Evolutionary conservation across 202 grass and related monocot species (phyloP), one percentile per base, ranked within the genome.

Genomic region (Schoenoplectus triqueter): DNA sequence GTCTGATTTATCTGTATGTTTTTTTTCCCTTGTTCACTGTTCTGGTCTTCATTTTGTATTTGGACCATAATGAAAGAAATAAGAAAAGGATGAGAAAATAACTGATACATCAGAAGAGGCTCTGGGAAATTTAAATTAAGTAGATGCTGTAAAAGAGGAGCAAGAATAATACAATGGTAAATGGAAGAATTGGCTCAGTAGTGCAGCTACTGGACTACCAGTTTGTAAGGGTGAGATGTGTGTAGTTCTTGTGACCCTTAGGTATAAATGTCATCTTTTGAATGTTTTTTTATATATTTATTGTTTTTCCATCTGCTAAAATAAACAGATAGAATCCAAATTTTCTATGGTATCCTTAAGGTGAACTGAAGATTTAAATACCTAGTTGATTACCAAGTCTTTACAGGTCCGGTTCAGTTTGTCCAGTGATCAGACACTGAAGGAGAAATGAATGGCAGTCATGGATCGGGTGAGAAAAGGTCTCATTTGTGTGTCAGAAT

Each of bases 161-260:
- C 5, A 20, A 73, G 46, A 50, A 48, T 73, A 73, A 51, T 19
- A 51, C 45, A 73, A 51, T 20, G 46, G 46, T 50, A 10, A 15
- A 20, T 73, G 18, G 11, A 48, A 50, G 69, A 20, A 73, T 73
- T 73, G 69, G 45, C 7, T 21, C 20, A 17, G 10, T 2, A 10
- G 46, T 73, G 46, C 20, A 73, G n/a, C 3, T 51, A 5, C 18
- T 8, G 47, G n/a, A 73, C 7, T 49, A 9, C 45, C 7, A 72
- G 44, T 72, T 72, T 72, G n/a, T 48, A 48, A 71, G 41, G 6
- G 67, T 69, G 41, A 69, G 67, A 13, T 9, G 68, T 45, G 44
- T 18, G 68, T 14, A 46, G 67, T 70, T 17, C 42, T 1, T 48
- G 44, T 72, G 69, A n/a, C 41, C 69, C 15, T 3, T 48, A 49